These are phyloP conservation scores for Groenewaldozyma auringiensis DNA, from an alignment of 1,139 yeast species.

Conservation along the genomic window DNA sequence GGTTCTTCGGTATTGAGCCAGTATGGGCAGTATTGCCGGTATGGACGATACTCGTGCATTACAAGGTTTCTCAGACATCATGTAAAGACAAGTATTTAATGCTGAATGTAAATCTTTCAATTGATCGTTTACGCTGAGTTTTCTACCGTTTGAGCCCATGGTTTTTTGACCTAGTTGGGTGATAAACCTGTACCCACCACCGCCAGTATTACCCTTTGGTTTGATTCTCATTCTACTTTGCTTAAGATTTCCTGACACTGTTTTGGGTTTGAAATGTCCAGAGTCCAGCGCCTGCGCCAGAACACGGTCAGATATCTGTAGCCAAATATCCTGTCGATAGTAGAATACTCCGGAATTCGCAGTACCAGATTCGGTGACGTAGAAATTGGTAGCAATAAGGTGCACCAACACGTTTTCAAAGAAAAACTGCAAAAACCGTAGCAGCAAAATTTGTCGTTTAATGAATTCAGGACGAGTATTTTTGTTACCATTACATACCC, in stretches of 20 bases:
- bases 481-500: slow-evolving; percentile 36
- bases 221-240: slow-evolving; percentile 23
- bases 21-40: slow-evolving; percentile 11
- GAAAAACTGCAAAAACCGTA: slow-evolving; percentile 51
- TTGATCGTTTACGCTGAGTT: slow-evolving; percentile 21
- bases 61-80: background rate
- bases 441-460: slow-evolving; percentile 28
- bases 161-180: slow-evolving; percentile 11
- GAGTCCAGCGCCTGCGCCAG: slow-evolving; percentile 11
- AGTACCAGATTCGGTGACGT: slow-evolving; percentile 50
- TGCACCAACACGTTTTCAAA: slow-evolving; percentile 42
- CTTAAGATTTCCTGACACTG: slow-evolving; percentile 16
- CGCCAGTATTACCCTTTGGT: slow-evolving; percentile 12
- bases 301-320: slow-evolving; percentile 29
- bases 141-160: background rate
- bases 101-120: slow-evolving; percentile 22
- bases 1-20: slow-evolving; percentile 15
- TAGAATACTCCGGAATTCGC: slow-evolving; percentile 35
- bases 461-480: slow-evolving; percentile 16
- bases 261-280: background rate
- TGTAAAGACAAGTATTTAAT: slow-evolving; percentile 15
- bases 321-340: slow-evolving; percentile 61
- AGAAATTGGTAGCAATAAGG: slow-evolving; percentile 52
- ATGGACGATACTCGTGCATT: slow-evolving; percentile 10
- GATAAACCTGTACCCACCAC: slow-evolving; percentile 13